Conservation (phyloP, 176 grass and related monocot genomes). For the Aegilops umbellulata region DNA sequence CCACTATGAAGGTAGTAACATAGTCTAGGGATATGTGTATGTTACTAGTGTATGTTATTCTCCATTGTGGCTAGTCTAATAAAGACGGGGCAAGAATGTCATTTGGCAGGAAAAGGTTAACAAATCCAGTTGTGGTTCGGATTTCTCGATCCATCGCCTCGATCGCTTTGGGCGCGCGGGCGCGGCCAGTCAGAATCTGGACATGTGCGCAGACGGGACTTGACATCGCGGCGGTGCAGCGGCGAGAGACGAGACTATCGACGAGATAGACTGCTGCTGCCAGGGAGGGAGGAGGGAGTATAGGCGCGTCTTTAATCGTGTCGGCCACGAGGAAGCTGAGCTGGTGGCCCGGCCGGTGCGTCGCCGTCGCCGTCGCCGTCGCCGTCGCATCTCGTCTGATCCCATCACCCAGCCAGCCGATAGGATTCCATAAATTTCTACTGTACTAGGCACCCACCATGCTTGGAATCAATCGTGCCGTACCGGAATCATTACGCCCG, state of each 20-base stretch:
- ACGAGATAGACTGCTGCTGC: background rate
- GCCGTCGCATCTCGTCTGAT: background rate
- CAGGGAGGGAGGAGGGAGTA: background rate
- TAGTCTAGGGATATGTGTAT: too few relatives aligned
- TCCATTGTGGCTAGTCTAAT: too few relatives aligned
- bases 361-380: background rate
- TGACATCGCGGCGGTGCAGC: background rate
- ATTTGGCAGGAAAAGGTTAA: background rate
- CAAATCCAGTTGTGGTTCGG: background rate
- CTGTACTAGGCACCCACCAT: background rate
- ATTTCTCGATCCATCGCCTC: background rate
- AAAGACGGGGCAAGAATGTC: background rate
- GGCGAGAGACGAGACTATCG: background rate
- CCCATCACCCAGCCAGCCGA: background rate
- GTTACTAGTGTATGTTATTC: too few relatives aligned
- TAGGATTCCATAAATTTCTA: background rate
- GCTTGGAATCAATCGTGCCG: background rate
- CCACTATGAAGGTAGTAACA: too few relatives aligned
- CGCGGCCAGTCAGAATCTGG: background rate
- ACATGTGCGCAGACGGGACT: conserved; percentile 45
- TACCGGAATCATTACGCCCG: background rate
- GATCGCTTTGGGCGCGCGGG: background rate
- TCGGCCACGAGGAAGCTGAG: conserved; percentile 60
- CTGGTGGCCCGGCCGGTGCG: background rate
- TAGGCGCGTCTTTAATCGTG: conserved; percentile 26